phyloP scores from a whole-genome alignment of 2,329 filamentous ascomycete species.

The Stachybotrys chlorohalonatus region DNA sequence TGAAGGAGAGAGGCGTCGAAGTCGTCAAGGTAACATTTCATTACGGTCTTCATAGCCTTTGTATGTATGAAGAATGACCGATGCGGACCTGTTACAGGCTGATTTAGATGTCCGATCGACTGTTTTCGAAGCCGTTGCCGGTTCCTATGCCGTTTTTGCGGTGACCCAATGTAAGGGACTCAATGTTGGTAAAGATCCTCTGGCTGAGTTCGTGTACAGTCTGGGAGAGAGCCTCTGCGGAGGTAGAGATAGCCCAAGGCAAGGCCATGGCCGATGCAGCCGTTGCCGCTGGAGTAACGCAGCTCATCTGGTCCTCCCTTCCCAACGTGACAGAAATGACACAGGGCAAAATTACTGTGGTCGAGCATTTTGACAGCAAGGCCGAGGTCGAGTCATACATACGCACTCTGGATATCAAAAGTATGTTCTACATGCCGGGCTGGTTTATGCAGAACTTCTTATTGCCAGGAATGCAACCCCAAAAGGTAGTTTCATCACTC shows the following conservation, averaged over 20 bases:
- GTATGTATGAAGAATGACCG: not conserved
- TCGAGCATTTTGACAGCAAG: not conserved
- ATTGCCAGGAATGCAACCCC: not conserved
- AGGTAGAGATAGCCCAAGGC: not conserved
- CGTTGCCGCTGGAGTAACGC: not conserved
- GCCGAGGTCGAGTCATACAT: not conserved
- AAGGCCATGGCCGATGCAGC: slow-evolving; percentile 1
- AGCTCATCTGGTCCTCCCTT: slow-evolving; percentile 1
- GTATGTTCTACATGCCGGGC: not conserved
- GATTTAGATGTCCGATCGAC: not conserved
- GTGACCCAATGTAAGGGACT: not conserved
- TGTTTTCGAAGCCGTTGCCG: not conserved
- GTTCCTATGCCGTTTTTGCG: not conserved
- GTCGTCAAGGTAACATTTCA: not conserved
- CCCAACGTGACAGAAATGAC: not conserved
- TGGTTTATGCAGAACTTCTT: not conserved
- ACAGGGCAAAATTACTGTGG: not conserved
- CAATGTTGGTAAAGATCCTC: not conserved
- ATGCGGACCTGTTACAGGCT: not conserved
- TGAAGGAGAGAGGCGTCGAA: slow-evolving; percentile 1
- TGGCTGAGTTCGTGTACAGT: not conserved
- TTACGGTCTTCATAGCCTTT: not conserved
- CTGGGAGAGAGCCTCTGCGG: not conserved
- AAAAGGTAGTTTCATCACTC: not conserved
- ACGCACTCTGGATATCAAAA: not conserved